Conservation (phyloP, 257 asterid genomes). For the Paraleonurus japonicus region DNA sequence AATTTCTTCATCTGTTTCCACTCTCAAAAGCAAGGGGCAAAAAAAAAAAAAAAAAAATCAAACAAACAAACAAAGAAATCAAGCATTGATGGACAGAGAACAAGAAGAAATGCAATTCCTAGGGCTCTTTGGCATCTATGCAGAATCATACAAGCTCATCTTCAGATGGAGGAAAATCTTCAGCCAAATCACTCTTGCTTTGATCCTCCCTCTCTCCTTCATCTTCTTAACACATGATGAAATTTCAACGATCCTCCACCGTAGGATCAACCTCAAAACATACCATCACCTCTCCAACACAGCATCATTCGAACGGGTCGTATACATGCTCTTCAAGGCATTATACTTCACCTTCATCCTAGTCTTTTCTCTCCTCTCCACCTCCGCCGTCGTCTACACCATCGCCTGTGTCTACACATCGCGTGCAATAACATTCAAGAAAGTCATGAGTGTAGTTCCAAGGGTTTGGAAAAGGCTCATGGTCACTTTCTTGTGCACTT, state of each 20-base stretch:
- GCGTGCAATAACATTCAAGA: slow-evolving; percentile 36
- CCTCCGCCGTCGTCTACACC: slow-evolving; percentile 57
- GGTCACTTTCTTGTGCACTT: slow-evolving; percentile 47
- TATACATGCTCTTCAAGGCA: slow-evolving; percentile 31
- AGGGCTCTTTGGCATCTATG: slow-evolving; percentile 47
- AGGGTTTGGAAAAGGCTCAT: slow-evolving; percentile 58
- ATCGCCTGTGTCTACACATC: slow-evolving; percentile 47
- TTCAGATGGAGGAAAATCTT: slow-evolving; percentile 44
- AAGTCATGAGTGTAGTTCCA: slow-evolving; percentile 50
- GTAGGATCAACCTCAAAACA: slow-evolving; percentile 20
- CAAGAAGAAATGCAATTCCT: slow-evolving; percentile 59
- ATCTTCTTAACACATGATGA: slow-evolving; percentile 48
- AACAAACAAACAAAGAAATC: not conserved
- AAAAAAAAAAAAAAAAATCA: not conserved
- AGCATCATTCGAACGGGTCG: slow-evolving; percentile 18
- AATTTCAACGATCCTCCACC: slow-evolving; percentile 27
- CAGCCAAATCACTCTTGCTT: slow-evolving; percentile 50
- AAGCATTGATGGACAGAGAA: slow-evolving; percentile 42
- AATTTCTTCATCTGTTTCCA: not conserved
- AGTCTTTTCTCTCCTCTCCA: slow-evolving; percentile 51
- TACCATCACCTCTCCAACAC: not conserved
- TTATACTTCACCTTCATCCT: slow-evolving; percentile 37
- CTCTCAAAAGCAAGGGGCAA: not conserved
- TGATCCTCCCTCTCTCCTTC: slow-evolving; percentile 54
- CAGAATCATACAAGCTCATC: slow-evolving; percentile 48